Base-by-base conservation (phyloP, 228 moss, liverwort and hornwort genomes). In the Sphagnum magellanicum region DNA sequence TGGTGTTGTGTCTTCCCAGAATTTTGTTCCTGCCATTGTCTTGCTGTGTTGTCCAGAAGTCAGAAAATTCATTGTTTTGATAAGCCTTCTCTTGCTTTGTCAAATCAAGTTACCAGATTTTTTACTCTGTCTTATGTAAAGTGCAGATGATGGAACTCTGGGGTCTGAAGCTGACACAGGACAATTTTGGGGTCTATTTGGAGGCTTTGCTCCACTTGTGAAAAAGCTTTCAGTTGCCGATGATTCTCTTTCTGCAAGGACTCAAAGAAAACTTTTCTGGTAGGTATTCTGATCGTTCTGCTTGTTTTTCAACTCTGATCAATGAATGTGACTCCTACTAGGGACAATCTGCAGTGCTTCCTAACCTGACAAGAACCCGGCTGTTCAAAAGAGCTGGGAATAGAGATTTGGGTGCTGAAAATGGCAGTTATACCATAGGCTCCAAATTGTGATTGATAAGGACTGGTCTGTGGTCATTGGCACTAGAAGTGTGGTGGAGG, bases 401-500 rank as follows among this genome's bases (percentile, higher is more conserved):
- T 64, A 15, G 63, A 6, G 10, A 14, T 32, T 11, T 67, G 16
- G 6, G 48, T 48, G 10, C 46, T 48, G 16, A 14, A 46, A 32
- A 32, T 32, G 32, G 32, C 32, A 32, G 32, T 63, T 0, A 60
- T 5, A 58, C 10, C 49, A 50, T 52, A 52, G 32, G 32, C 32
- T 32, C 32, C 32, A 32, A 32, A 10, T 4, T 78, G 50, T 68
- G 52, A 70, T 77, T 90, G 69, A 88, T 80, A 53, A 52, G 60
- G 68, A 72, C 48, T 32, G 76, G 50, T 66, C 72, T 75, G 69
- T 74, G 72, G 66, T 68, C 15, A 71, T 82, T 77, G 69, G 63
- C 68, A 75, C 75, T 78, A 79, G 74, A 79, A 92, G 89, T 87
- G 78, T 83, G 70, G 58, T 81, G 76, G 92, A 87, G 74, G 85